Evolutionary conservation across 148 eudicot species (phyloP), one percentile per base, ranked within the genome.

Genomic region (Limonium bicolor): DNA sequence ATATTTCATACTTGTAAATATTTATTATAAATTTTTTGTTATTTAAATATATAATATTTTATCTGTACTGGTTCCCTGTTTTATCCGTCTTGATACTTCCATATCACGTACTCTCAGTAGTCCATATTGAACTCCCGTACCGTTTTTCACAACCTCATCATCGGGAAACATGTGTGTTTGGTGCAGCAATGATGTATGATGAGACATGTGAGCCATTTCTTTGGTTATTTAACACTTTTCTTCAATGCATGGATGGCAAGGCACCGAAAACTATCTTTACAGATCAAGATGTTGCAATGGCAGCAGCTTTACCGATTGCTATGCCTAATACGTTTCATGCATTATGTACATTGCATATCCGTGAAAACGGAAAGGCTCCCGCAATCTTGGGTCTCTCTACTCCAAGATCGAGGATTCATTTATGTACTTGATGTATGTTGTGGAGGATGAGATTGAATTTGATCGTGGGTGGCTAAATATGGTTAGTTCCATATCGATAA

Each of bases 151-250:
- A n/a, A n/a, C n/a, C n/a, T n/a, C n/a, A n/a, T n/a, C n/a, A 63
- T 29, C 54, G 44, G 41, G 55, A 64, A 44, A 33, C 52, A 31
- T 17, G 41, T 15, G 27, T 56, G 13, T 69, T 55, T 27, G 66
- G 74, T 6, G 66, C 56, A 11, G 49, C 59, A 28, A 35, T 64
- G 31, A 19, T 69, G 9, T 55, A 64, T 51, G 74, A 69, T 55
- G 62, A 59, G 25, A 59, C 67, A 13, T n/a, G 30, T 27, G 44
- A 36, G 18, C 44, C 61, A n/a, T 53, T 62, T 44, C 21, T 24
- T 46, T 68, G 68, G 68, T 50, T 63, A 20, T 68, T 68, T 52
- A 57, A 36, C n/a, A 68, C 63, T 5, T 68, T 62, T 48, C n/a
- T 54, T 6, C 53, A 36, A 36, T 51, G 51, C 2, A 56, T 60